A percentile compares a stretch with the other conserved stretches of the same genome.
Conservation (phyloP, 169 alveolate species). For the Cryptosporidium sp. region DNA sequence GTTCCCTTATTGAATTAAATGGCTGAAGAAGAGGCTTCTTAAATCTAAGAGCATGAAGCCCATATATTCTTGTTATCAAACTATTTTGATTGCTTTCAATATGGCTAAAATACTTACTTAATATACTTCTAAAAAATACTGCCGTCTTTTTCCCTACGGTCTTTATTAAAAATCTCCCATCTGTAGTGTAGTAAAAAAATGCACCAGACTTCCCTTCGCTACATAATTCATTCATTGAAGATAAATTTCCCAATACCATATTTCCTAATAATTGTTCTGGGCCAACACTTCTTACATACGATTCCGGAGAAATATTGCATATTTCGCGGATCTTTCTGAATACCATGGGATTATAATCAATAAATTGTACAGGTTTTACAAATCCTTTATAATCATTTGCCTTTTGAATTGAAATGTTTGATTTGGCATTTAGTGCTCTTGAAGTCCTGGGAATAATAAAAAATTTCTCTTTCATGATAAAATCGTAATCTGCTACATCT, state of each 20-base stretch:
- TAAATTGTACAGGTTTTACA: constrained; percentile 83
- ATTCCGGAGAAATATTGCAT: constrained; percentile 90
- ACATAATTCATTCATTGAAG: constrained; percentile 92
- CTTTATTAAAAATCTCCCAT: constrained; percentile 86
- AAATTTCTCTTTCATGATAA: constrained; percentile 66
- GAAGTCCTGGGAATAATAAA: constrained; percentile 60
- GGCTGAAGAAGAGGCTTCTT: constrained; percentile 77
- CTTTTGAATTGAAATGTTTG: constrained; percentile 4
- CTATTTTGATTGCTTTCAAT: constrained; percentile 83
- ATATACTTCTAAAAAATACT: constrained; percentile 77
- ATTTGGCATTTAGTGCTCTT: not conserved
- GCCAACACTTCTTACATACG: constrained; percentile 94
- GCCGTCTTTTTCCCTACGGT: constrained; percentile 79
- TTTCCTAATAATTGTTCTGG: constrained; percentile 96
- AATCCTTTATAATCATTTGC: not conserved
- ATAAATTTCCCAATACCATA: constrained; percentile 94
- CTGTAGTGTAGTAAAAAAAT: constrained; percentile 94
- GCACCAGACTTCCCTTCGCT: constrained; percentile 97
- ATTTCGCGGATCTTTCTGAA: constrained; percentile 92
- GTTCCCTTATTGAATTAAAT: constrained; percentile 13
- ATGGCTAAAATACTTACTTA: constrained; percentile 78
- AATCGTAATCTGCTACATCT: constrained; percentile 69
- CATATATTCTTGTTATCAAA: constrained; percentile 87
- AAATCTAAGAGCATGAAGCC: constrained; percentile 91
- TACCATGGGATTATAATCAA: constrained; percentile 95